Evolutionary conservation across 2,329 filamentous ascomycete species (phyloP).

Genomic region (Cladophialophora bantiana): DNA sequence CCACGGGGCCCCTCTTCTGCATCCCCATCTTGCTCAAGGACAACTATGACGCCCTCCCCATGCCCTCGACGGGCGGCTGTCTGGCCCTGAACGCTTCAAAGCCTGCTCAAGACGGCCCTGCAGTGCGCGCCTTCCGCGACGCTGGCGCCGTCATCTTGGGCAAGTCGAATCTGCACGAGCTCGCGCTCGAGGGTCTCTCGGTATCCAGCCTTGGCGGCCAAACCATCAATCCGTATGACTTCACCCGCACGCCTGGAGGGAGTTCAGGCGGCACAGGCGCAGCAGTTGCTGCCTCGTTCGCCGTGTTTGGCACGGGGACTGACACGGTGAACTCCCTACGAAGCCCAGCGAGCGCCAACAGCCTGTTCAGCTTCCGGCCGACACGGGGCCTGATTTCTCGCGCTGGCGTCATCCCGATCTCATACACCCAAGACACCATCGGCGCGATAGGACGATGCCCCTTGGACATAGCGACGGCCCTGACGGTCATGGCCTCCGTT

Average conservation of each 20-base stretch:
- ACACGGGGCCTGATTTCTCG: conserved; percentile 44
- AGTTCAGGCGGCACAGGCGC: conserved; percentile 48
- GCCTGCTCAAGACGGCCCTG: conserved; percentile 57
- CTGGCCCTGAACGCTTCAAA: conserved; percentile 57
- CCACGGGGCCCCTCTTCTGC: conserved; percentile 63
- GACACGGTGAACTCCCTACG: conserved; percentile 47
- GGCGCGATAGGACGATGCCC: conserved; percentile 49
- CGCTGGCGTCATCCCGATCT: conserved; percentile 44
- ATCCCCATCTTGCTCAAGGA: conserved; percentile 70
- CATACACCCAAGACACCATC: conserved; percentile 38
- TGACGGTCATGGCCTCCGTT: conserved; percentile 62
- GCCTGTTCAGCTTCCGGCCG: conserved; percentile 46
- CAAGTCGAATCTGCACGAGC: conserved; percentile 68
- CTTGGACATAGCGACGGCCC: conserved; percentile 58
- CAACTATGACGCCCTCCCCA: conserved; percentile 64
- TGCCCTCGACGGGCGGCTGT: conserved; percentile 65
- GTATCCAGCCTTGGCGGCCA: conserved; percentile 70
- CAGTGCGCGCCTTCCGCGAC: conserved; percentile 58
- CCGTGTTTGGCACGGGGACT: conserved; percentile 45
- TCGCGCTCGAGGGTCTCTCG: conserved; percentile 68
- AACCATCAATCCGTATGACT: conserved; percentile 71
- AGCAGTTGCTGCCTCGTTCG: conserved; percentile 45
- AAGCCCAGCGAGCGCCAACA: conserved; percentile 44
- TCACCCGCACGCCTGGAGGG: conserved; percentile 61
- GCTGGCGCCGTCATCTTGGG: conserved; percentile 66